These are phyloP conservation scores for Globisporangium takayamanum DNA, from an alignment of 352 stramenopile genomes.

Conservation along the genomic window DNA sequence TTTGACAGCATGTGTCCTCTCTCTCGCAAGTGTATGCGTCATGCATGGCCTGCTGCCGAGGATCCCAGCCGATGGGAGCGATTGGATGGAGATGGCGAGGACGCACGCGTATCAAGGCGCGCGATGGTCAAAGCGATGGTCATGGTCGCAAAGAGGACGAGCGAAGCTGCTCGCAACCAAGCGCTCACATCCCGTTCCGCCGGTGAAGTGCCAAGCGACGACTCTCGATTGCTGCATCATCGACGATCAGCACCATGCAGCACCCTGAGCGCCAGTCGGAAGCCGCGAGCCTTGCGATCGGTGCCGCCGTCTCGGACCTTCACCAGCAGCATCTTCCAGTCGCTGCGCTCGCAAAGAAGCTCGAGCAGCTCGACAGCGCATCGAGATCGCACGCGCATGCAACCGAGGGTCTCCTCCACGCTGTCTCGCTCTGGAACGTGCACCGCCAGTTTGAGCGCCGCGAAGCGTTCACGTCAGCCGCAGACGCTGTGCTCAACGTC, in stretches of 20 bases:
- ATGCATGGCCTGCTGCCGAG: too few relatives aligned
- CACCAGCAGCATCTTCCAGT: constrained; percentile 10
- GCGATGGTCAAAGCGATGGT: too few relatives aligned
- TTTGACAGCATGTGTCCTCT: too few relatives aligned
- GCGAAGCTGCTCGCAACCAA: background rate
- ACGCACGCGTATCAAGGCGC: too few relatives aligned
- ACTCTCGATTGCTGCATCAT: constrained; percentile 2
- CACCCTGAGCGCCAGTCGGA: constrained; percentile 27
- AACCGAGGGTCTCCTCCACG: constrained; percentile 1
- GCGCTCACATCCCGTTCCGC: constrained; percentile 10
- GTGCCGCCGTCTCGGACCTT: constrained; percentile 6
- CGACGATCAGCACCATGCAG: constrained; percentile 9
- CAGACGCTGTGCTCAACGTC: constrained; percentile 47
- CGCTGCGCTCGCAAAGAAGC: constrained; percentile 6
- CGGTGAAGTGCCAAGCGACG: constrained; percentile 5
- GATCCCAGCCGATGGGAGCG: too few relatives aligned
- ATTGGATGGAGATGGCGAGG: too few relatives aligned
- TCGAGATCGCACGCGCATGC: background rate
- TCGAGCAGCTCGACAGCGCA: background rate
- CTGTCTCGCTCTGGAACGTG: constrained; percentile 21
- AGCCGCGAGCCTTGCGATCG: constrained; percentile 16
- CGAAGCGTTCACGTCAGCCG: constrained; percentile 50
- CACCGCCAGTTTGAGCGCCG: constrained; percentile 30
- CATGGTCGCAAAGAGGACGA: too few relatives aligned
- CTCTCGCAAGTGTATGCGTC: too few relatives aligned